These are phyloP conservation scores for Carnegiea gigantea DNA, from an alignment of 179 eudicot species.

Conservation along the genomic window DNA sequence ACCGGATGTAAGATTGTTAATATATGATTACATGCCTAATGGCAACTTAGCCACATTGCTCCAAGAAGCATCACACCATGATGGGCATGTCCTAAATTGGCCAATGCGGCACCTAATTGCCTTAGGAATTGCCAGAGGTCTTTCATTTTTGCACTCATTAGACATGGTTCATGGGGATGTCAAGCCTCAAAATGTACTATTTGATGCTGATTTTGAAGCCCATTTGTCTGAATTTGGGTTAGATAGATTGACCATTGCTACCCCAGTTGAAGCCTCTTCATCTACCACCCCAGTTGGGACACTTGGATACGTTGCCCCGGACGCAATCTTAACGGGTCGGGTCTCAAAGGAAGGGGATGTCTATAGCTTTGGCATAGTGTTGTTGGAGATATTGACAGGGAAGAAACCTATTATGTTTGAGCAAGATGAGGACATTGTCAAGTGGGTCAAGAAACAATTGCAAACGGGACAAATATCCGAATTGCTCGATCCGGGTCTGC, in stretches of 20 bases:
- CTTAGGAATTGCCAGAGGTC: slow-evolving; percentile 64
- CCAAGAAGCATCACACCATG: slow-evolving; percentile 80
- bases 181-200: slow-evolving; percentile 70
- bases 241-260: slow-evolving; percentile 41
- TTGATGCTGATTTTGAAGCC: slow-evolving; percentile 83
- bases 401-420: slow-evolving; percentile 69
- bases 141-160: slow-evolving; percentile 52
- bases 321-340: slow-evolving; percentile 37
- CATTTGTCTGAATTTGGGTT: slow-evolving; percentile 72
- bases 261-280: slow-evolving; percentile 41
- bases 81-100: slow-evolving; percentile 76
- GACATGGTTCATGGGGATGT: slow-evolving; percentile 63
- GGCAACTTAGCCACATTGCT: slow-evolving; percentile 68
- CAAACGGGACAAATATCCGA: slow-evolving; percentile 74
- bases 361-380: slow-evolving; percentile 67
- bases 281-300: slow-evolving; percentile 54
- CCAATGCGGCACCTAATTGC: slow-evolving; percentile 78
- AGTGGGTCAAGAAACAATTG: slow-evolving; percentile 71
- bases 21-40: slow-evolving; percentile 80
- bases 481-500: slow-evolving; percentile 71
- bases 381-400: slow-evolving; percentile 62
- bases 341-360: slow-evolving; percentile 58
- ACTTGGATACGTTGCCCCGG: slow-evolving; percentile 61
- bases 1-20: slow-evolving; percentile 52
- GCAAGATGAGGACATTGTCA: slow-evolving; percentile 68